phyloP scores from a whole-genome alignment of 257 asterid species.

The Capsicum rhomboideum region DNA sequence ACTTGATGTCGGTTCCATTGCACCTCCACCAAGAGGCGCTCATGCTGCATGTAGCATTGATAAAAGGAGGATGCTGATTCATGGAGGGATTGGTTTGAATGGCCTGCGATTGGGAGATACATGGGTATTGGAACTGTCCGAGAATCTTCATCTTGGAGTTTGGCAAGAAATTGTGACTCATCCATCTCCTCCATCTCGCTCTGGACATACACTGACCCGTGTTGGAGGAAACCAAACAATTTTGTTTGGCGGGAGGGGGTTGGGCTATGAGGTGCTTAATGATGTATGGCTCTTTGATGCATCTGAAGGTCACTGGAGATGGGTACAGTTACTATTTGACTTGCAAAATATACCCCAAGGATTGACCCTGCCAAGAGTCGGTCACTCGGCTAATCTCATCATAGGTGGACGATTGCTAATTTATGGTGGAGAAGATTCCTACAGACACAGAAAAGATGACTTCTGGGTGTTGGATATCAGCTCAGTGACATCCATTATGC shows the following conservation, averaged over 20 bases:
- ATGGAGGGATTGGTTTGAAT: conserved; percentile 75
- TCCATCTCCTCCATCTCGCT: conserved; percentile 68
- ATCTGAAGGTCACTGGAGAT: conserved; percentile 39
- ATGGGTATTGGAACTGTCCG: conserved; percentile 64
- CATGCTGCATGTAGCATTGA: conserved; percentile 77
- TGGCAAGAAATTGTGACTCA: conserved; percentile 51
- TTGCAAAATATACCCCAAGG: conserved; percentile 52
- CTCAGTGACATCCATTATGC: conserved; percentile 21
- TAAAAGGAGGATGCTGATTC: conserved; percentile 50
- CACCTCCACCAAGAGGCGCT: conserved; percentile 85
- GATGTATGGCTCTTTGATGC: conserved; percentile 68
- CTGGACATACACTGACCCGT: conserved; percentile 78
- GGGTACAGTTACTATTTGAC: conserved; percentile 56
- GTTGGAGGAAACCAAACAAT: conserved; percentile 45
- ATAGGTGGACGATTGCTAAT: conserved; percentile 69
- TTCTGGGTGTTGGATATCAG: conserved; percentile 75
- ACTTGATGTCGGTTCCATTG: conserved; percentile 41
- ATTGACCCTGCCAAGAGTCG: conserved; percentile 65
- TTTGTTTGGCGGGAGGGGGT: conserved; percentile 83
- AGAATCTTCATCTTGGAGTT: conserved; percentile 46
- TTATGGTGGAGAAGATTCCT: conserved; percentile 83
- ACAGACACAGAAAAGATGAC: conserved; percentile 62
- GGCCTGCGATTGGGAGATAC: conserved; percentile 64
- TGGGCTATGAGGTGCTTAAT: conserved; percentile 57
- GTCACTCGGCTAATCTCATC: conserved; percentile 80